Conservation (phyloP, 768 basidiomycete genomes). For the Saitozyma sp. region DNA sequence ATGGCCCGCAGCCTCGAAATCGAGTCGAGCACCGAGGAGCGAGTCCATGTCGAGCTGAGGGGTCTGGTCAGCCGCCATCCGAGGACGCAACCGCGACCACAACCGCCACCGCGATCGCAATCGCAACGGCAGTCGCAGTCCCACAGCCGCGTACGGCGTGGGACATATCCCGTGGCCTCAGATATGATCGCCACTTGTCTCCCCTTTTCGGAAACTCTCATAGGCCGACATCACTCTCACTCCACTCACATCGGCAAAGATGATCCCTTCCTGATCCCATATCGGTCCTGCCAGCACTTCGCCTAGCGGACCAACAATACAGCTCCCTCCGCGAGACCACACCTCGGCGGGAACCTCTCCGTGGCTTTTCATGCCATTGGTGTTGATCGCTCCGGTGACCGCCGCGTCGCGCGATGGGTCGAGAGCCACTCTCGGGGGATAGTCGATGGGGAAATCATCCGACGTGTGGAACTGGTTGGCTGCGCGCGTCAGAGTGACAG, state of each 20-base stretch:
- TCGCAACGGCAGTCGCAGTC: neutral
- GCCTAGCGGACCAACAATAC: constrained; percentile 34
- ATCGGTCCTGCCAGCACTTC: constrained; percentile 31
- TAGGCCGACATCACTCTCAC: neutral
- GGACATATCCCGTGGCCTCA: too few species aligned
- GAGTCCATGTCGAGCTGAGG: constrained; percentile 25
- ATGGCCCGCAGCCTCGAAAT: constrained; percentile 33
- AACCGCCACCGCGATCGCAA: neutral
- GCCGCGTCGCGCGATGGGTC: neutral
- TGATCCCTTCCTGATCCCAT: constrained; percentile 36
- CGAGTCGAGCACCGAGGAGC: constrained; percentile 23
- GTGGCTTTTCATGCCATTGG: neutral
- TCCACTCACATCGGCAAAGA: constrained; percentile 27
- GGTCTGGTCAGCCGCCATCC: neutral
- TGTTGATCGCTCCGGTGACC: neutral
- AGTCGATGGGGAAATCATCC: constrained; percentile 26
- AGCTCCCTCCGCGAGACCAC: constrained; percentile 31
- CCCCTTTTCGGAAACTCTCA: neutral
- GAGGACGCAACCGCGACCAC: too few species aligned
- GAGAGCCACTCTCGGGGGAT: constrained; percentile 15
- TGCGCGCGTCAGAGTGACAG: neutral
- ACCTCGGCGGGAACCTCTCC: neutral
- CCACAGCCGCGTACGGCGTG: too few species aligned
- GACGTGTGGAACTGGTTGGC: constrained; percentile 32
- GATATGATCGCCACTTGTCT: too few species aligned